Evolutionary conservation across 257 asterid species (phyloP).

Genomic region (Nicotiana knightiana): DNA sequence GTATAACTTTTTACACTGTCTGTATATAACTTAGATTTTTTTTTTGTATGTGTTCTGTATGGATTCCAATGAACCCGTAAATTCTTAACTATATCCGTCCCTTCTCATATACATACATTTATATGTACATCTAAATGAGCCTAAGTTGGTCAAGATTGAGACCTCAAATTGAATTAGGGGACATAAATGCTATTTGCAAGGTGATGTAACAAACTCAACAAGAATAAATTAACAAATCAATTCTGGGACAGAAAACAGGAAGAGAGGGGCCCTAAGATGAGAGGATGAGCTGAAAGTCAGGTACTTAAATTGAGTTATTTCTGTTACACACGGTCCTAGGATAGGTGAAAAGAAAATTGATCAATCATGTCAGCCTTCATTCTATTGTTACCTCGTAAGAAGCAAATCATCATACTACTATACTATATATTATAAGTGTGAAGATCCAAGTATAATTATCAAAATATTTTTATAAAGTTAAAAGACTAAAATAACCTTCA

Average conservation of each 20-base stretch:
- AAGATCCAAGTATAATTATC: no score
- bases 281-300: neutral
- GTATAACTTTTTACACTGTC: no score
- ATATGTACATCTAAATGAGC: neutral
- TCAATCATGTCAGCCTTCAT: neutral
- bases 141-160: neutral
- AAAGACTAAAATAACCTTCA: no score
- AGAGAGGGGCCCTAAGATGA: neutral
- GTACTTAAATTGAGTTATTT: no score
- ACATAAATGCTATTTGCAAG: slow-evolving; percentile 7
- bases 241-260: neutral
- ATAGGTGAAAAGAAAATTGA: neutral
- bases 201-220: slow-evolving; percentile 3
- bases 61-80: no score
- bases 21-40: no score
- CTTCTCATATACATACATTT: no score
- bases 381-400: neutral
- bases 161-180: neutral
- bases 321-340: neutral
- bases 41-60: no score
- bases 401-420: no score
- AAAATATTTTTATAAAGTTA: no score
- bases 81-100: no score
- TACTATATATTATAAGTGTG: no score
- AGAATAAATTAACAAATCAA: neutral